Percentiles rank a stretch among this genome's conserved stretches.
phyloP scores from a whole-genome alignment of 1,139 yeast species.

The Yamadazyma kanchanaburiensis region DNA sequence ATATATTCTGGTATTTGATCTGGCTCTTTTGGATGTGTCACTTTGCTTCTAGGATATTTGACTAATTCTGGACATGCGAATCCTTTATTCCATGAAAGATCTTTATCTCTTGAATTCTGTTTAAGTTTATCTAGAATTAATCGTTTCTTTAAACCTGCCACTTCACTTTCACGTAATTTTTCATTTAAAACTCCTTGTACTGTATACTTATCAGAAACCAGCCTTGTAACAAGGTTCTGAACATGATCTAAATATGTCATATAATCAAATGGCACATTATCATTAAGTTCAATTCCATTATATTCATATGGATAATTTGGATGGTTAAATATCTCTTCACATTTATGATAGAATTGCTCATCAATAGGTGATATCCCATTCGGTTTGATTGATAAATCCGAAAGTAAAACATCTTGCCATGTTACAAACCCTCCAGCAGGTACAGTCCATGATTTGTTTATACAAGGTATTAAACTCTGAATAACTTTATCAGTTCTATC shows the following conservation, averaged over 20 bases:
- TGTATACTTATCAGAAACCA: no score
- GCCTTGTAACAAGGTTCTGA: no score
- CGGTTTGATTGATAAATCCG: slow-evolving; percentile 5
- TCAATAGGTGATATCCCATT: neutral
- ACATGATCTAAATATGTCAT: no score
- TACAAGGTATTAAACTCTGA: neutral
- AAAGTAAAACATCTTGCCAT: slow-evolving; percentile 15
- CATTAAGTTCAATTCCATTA: slow-evolving; percentile 8
- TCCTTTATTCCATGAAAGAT: slow-evolving; percentile 10
- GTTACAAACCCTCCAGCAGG: no score
- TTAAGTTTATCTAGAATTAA: no score
- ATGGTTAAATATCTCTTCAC: slow-evolving; percentile 6
- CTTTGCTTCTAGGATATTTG: neutral
- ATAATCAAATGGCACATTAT: no score
- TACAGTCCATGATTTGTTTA: slow-evolving; percentile 3
- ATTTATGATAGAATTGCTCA: neutral
- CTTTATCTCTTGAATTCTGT: neutral
- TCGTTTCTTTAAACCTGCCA: no score
- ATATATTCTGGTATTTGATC: slow-evolving; percentile 4
- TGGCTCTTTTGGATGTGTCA: slow-evolving; percentile 1
- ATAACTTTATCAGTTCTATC: slow-evolving; percentile 15
- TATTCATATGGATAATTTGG: slow-evolving; percentile 9
- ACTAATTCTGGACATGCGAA: slow-evolving; percentile 1
- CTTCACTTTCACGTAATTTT: no score
- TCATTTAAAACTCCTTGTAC: no score